These are phyloP conservation scores for Leucaena leucocephala DNA, from an alignment of 306 rosid genomes.

Conservation along the genomic window DNA sequence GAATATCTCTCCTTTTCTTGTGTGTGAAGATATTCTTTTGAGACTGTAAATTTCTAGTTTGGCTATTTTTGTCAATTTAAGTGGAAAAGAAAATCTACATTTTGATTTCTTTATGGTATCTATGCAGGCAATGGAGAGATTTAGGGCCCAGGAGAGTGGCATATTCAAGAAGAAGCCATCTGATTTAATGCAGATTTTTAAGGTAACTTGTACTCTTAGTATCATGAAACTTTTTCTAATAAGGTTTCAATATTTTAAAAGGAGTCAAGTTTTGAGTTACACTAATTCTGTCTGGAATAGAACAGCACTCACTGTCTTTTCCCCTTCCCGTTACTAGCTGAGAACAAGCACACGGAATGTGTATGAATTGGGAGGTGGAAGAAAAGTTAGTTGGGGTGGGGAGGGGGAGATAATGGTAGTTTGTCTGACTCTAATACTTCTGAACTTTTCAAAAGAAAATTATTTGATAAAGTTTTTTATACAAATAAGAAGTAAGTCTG, in stretches of 20 bases:
- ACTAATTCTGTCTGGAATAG: constrained; percentile 16
- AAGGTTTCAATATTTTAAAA: not conserved
- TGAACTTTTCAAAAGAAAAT: constrained; percentile 20
- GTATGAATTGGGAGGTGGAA: constrained; percentile 16
- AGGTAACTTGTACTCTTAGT: constrained; percentile 44
- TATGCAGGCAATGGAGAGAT: constrained; percentile 74
- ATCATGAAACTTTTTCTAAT: constrained; percentile 9
- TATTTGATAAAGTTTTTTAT: not conserved
- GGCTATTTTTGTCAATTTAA: constrained; percentile 8
- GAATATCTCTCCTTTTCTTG: not conserved
- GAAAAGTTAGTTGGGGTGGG: not conserved
- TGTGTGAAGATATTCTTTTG: constrained; percentile 15
- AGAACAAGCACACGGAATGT: not conserved
- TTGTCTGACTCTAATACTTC: constrained; percentile 1
- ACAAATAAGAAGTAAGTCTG: not conserved
- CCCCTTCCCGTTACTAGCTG: constrained; percentile 20
- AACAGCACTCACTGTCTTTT: not conserved
- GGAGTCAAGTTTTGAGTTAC: not conserved
- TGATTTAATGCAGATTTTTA: constrained; percentile 70
- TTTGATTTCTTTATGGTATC: constrained; percentile 31
- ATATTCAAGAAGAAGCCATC: constrained; percentile 74
- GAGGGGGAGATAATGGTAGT: constrained; percentile 13
- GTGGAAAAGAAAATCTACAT: not conserved
- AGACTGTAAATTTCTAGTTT: constrained; percentile 7
- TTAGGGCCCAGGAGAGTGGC: constrained; percentile 62